Conservation (phyloP, 2,329 filamentous ascomycete species). For the Gnomoniopsis smithogilvyi region DNA sequence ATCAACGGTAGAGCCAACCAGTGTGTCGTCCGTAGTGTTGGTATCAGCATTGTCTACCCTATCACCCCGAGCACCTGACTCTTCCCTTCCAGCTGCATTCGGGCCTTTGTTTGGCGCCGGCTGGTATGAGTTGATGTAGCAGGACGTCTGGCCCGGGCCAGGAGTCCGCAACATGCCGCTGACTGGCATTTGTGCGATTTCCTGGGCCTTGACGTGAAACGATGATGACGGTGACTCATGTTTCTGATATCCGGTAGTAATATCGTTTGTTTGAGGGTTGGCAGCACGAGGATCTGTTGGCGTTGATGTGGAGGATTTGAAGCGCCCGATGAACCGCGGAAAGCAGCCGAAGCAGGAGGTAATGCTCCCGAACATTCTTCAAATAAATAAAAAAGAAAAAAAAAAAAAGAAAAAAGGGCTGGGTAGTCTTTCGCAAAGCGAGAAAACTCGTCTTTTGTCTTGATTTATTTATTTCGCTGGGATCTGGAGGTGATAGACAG, state of each 20-base stretch:
- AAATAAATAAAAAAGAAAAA: too few relatives aligned
- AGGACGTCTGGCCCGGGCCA: slow-evolving; percentile 1
- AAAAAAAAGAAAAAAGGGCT: too few relatives aligned
- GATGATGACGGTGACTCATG: not conserved
- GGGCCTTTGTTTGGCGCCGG: slow-evolving; percentile 3
- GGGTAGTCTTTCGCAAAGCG: too few relatives aligned
- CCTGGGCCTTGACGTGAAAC: slow-evolving; percentile 9
- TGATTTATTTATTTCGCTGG: too few relatives aligned
- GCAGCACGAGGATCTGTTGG: not conserved
- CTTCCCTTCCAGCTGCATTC: not conserved
- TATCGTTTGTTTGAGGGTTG: not conserved
- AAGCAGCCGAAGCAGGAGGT: too few relatives aligned
- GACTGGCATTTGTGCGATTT: slow-evolving; percentile 15
- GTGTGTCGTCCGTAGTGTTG: not conserved
- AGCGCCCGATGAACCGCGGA: too few relatives aligned
- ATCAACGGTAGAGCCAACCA: not conserved
- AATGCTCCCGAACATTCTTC: too few relatives aligned
- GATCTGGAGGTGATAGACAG: too few relatives aligned
- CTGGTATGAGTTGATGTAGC: slow-evolving; percentile 5
- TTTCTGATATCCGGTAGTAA: not conserved
- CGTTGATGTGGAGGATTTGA: too few relatives aligned
- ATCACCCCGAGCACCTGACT: not conserved
- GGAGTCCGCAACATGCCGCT: slow-evolving; percentile 11
- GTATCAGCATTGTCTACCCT: not conserved
- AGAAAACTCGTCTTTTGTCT: too few relatives aligned